These are phyloP conservation scores for Xylaria hypoxylon DNA, from an alignment of 2,329 filamentous ascomycete species.

Conservation along the genomic window DNA sequence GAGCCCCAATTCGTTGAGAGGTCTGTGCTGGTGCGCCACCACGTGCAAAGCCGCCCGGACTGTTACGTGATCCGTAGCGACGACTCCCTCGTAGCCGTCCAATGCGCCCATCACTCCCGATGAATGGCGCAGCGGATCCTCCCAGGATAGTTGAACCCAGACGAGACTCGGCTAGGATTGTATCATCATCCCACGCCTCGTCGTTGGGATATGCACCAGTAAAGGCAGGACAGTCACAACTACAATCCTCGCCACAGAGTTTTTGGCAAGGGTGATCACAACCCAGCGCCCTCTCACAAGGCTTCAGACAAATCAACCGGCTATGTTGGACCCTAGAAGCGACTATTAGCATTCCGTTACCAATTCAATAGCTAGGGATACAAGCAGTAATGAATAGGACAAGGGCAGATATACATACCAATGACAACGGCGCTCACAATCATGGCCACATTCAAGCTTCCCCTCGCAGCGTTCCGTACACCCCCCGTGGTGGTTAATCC, in stretches of 20 bases:
- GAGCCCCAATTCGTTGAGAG: not conserved
- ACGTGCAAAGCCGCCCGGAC: conserved; percentile 27
- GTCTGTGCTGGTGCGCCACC: not conserved
- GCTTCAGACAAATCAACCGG: conserved; percentile 45
- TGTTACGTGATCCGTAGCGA: conserved; percentile 11
- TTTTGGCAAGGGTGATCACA: conserved; percentile 48
- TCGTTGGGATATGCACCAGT: conserved; percentile 47
- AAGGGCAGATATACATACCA: conserved; percentile 45
- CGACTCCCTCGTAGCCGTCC: conserved; percentile 20
- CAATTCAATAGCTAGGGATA: not conserved
- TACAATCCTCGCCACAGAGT: conserved; percentile 47
- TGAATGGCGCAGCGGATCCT: conserved; percentile 28
- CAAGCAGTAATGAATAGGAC: not conserved
- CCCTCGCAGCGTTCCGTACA: conserved; percentile 44
- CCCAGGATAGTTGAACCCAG: conserved; percentile 2
- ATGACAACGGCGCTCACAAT: conserved; percentile 48
- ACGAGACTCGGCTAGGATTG: not conserved
- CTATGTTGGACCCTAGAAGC: conserved; percentile 44
- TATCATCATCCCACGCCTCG: conserved; percentile 34
- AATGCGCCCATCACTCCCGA: conserved; percentile 20
- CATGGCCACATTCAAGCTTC: conserved; percentile 47
- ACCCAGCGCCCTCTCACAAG: conserved; percentile 44
- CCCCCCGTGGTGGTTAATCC: conserved; percentile 53
- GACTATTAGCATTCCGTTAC: conserved; percentile 18
- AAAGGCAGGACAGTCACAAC: conserved; percentile 44